phyloP scores from a whole-genome alignment of 495 filamentous ascomycete genomes.

The Penicillium robsamsonii region DNA sequence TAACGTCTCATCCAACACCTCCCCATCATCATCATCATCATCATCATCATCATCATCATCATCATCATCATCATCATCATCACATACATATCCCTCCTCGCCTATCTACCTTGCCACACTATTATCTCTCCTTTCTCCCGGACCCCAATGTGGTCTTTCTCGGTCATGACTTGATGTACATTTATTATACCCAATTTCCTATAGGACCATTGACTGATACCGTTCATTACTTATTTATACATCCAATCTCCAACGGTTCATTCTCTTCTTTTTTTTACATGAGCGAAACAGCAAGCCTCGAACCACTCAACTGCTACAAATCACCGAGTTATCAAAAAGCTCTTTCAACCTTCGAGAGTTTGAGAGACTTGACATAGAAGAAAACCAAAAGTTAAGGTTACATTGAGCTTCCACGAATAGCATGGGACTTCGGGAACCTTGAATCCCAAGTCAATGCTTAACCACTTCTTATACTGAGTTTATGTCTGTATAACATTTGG shows the following conservation, averaged over 20 bases:
- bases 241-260: not conserved
- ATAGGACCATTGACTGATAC: conserved; percentile 11
- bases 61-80: not conserved
- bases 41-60: not conserved
- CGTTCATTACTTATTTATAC: not conserved
- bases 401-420: no score
- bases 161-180: conserved; percentile 31
- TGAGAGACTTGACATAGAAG: not conserved
- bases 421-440: no score
- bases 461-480: no score
- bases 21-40: not conserved
- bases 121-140: not conserved
- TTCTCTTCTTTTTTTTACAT: not conserved
- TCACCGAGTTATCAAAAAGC: not conserved
- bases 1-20: not conserved
- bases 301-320: not conserved
- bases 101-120: not conserved
- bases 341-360: not conserved
- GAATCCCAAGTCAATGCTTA: no score
- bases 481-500: no score
- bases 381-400: no score
- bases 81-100: not conserved
- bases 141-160: conserved; percentile 2
- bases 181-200: conserved; percentile 26
- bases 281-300: not conserved